Percentiles rank a stretch among this genome's conserved stretches.
Conservation (phyloP, 2,329 filamentous ascomycete genomes). For the Penicillium sp. region DNA sequence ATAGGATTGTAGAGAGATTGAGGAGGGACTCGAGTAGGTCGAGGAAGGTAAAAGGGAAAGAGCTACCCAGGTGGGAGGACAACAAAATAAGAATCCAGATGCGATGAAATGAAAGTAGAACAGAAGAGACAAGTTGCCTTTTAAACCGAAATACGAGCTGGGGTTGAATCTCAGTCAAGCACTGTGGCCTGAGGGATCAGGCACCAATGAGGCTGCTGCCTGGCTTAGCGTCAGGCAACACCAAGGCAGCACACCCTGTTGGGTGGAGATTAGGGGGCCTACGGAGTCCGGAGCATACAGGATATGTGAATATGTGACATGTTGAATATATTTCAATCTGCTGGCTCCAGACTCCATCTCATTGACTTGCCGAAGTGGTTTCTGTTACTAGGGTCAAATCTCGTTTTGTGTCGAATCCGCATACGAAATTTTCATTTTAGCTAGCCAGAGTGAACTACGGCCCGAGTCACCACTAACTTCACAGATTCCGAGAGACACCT, state of each 20-base stretch:
- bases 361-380: too few species aligned
- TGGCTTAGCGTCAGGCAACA: background rate
- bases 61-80: background rate
- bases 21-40: background rate
- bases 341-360: too few species aligned
- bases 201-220: conserved; percentile 1
- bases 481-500: too few species aligned
- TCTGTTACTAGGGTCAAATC: too few species aligned
- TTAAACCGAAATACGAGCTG: background rate
- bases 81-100: background rate
- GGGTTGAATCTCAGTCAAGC: background rate
- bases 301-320: too few species aligned
- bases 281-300: too few species aligned
- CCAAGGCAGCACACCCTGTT: conserved; percentile 1
- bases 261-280: background rate
- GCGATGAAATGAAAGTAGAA: background rate
- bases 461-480: too few species aligned
- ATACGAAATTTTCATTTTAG: too few species aligned
- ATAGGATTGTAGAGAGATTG: background rate
- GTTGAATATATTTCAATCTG: too few species aligned
- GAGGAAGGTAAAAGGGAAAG: background rate
- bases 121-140: background rate
- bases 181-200: background rate
- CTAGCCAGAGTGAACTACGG: too few species aligned
- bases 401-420: too few species aligned